Percentiles rank a stretch among this genome's conserved stretches.
phyloP scores from a whole-genome alignment of 306 rosid species.

The Acacia crassicarpa region DNA sequence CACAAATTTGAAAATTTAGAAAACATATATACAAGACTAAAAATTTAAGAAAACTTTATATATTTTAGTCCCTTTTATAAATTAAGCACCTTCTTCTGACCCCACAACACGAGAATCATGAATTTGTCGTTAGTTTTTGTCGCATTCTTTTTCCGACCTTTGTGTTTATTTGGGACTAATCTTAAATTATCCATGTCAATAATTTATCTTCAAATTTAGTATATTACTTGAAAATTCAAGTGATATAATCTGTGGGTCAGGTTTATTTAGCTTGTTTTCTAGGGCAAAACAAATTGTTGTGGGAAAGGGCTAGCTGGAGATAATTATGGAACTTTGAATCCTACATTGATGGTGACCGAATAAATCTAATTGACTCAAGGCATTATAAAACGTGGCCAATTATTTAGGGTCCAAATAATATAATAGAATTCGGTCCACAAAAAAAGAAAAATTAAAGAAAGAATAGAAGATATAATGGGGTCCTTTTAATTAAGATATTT shows the following conservation, averaged over 20 bases:
- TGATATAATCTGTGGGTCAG: constrained; percentile 1
- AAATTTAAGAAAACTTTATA: too few relatives aligned
- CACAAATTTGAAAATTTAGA: neutral
- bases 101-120: neutral
- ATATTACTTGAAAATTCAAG: constrained; percentile 19
- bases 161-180: constrained; percentile 10
- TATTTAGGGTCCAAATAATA: neutral
- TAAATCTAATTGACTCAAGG: constrained; percentile 16
- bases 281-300: constrained; percentile 8
- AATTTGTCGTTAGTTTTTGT: constrained; percentile 24
- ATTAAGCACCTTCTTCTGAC: neutral
- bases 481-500: neutral
- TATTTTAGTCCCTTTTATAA: neutral
- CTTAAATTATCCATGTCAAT: neutral
- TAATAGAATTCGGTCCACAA: neutral
- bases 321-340: constrained; percentile 33
- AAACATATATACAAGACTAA: neutral
- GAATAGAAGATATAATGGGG: neutral
- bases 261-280: neutral
- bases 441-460: too few relatives aligned
- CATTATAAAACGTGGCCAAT: constrained; percentile 28
- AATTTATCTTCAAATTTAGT: neutral
- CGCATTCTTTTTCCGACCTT: constrained; percentile 3
- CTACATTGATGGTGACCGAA: constrained; percentile 14
- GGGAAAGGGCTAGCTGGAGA: constrained; percentile 25